Base-by-base conservation (phyloP, 2,329 filamentous ascomycete species). In the Exophiala sp. region DNA sequence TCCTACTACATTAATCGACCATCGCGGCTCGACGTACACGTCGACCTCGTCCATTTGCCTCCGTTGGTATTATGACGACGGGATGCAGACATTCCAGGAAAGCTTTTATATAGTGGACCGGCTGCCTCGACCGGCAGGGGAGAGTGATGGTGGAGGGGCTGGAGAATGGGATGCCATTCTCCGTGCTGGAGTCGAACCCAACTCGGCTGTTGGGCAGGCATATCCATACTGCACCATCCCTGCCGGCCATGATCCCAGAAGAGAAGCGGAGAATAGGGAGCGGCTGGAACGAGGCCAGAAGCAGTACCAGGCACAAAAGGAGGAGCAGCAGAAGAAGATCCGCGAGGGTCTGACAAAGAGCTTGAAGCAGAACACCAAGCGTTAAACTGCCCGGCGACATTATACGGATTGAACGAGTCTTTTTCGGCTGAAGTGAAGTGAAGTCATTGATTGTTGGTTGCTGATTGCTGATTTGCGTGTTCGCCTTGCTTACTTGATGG, bases 21-120 rank as follows among this genome's bases (percentile, higher is more conserved):
- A 52, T 18, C n/a, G 11, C 5, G 54, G 54, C 16, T 38, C 23
- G 8, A 47, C 27, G 2, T 40, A 55, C 30, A 51, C 30, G 7
- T 50, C 52, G 9, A 48, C 30, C 23, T 44, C 52, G 7, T 49
- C 43, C n/a, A 49, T 58, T 22, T 48, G 50, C 5, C 45, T 58
- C 14, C 55, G 55, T 27, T 58, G 55, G 52, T 53, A 53, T 42
- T 58, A 58, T 27, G 55, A 55, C 10, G 38, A 43, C 14, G 55
- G 55, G 7, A 41, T 54, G 4, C 52, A 58, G 41, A 53, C 55
- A 1, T 58, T 55, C 24, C 43, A 48, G 6, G 55, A 58, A 40
- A 55, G 46, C 3, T 58, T 58, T 37, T 46, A 58, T 42, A 48
- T 58, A 19, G 52, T 55, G n/a, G 55, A 58, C n/a, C 23, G 39